Evolutionary conservation across 1,284 basidiomycete genomes (phyloP), one percentile per base, ranked within the genome.

Genomic region (Malassezia caprae): DNA sequence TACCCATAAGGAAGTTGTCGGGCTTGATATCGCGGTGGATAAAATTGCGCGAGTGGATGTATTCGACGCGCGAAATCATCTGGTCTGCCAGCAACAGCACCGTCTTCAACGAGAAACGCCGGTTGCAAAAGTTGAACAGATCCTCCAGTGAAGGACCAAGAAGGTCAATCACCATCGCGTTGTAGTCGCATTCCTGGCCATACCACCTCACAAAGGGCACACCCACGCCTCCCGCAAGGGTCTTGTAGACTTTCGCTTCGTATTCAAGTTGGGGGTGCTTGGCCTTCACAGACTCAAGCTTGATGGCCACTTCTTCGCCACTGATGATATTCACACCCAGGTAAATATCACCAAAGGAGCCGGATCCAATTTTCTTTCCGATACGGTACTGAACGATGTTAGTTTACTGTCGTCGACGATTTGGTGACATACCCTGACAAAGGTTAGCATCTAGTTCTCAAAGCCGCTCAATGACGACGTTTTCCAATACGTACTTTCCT

Each of bases 221-320:
- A 57, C 94, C 94, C 51, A 98, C 93, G 69, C 93, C 93, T 59
- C 93, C 94, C 17, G 93, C 91, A 39, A 98, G 83, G 21, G 89
- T 91, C 84, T 94, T 72, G 69, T 75, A 75, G 32, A 75, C 73
- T 54, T 75, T 73, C 39, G 73, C 73, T 63, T 98, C 93, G 75
- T 99, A 96, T 78, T 98, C 93, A 71, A 98, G 86, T 78, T 98
- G 94, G n/a, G 94, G 93, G 74, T 96, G 91, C 79, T 98, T 98
- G 66, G 94, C 93, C 79, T 98, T 98, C 78, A 96, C 89, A 0
- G 90, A 96, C 79, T 98, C 94, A 68, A 99, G 86, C 80, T 99
- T 98, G 83, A 98, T 96, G 74, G 91, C 94, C 57, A 98, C 94
- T 77, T 96, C 93, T 76, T 99, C 91, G 48, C 93, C 93, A n/a